Evolutionary conservation across 805 yeast genomes (phyloP).

Genomic region (Starmera caribaea): DNA sequence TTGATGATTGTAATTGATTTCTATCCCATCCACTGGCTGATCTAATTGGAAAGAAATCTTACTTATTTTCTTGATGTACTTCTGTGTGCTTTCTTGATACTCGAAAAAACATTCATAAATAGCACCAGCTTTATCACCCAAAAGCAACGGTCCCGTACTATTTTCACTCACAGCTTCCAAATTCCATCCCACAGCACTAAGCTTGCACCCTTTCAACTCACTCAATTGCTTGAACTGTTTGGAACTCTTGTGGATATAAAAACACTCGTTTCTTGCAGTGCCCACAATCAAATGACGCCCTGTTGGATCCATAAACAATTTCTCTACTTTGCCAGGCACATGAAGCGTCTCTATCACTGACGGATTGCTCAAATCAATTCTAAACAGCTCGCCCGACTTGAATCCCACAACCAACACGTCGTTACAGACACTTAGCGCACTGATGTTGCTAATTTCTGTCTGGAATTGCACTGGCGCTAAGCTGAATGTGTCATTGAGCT

Average conservation of each 20-base stretch:
- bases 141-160: constrained; percentile 35
- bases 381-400: constrained; percentile 40
- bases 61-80: constrained; percentile 32
- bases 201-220: constrained; percentile 35
- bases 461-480: constrained; percentile 41
- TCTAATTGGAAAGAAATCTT: constrained; percentile 23
- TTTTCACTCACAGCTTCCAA: constrained; percentile 23
- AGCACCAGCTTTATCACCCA: constrained; percentile 40
- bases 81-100: constrained; percentile 24
- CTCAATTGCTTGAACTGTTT: constrained; percentile 31
- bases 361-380: constrained; percentile 62
- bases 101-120: constrained; percentile 39
- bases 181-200: constrained; percentile 33
- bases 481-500: constrained; percentile 10
- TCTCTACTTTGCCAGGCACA: constrained; percentile 24
- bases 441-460: constrained; percentile 35
- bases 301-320: constrained; percentile 38
- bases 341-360: constrained; percentile 39
- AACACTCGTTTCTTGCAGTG: constrained; percentile 36
- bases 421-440: constrained; percentile 40
- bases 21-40: constrained; percentile 19
- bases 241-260: constrained; percentile 33
- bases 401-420: constrained; percentile 50
- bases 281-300: constrained; percentile 45
- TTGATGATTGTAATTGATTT: constrained; percentile 5